Conservation (phyloP, 768 basidiomycete genomes). For the Guyanaporus albipodus region DNA sequence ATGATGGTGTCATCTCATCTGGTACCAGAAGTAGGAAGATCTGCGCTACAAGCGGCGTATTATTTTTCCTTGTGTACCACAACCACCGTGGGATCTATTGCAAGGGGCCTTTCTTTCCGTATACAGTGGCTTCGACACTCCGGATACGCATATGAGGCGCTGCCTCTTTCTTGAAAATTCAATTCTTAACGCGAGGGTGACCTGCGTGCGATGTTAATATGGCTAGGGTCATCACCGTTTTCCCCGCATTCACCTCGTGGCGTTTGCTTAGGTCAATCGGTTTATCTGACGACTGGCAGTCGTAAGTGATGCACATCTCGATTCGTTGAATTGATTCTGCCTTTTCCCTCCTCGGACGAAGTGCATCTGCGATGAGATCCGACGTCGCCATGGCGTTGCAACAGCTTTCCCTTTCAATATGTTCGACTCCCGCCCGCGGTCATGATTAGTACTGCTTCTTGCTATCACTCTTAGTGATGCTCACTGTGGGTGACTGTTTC, state of each 20-base stretch:
- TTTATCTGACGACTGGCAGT: background rate
- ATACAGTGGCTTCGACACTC: no score
- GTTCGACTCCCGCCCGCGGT: background rate
- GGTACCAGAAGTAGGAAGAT: background rate
- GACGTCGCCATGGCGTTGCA: background rate
- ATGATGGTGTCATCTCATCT: no score
- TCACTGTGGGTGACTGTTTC: no score
- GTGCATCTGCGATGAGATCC: background rate
- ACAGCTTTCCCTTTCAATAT: background rate
- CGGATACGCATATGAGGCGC: no score
- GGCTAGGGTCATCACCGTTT: no score
- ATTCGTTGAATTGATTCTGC: background rate
- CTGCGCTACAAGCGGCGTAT: background rate
- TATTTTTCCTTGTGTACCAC: background rate
- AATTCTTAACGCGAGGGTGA: no score
- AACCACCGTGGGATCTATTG: background rate
- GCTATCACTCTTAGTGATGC: no score
- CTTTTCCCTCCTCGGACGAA: background rate
- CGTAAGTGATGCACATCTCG: background rate
- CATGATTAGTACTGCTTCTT: no score
- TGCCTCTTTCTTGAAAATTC: no score
- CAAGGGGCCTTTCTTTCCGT: background rate
- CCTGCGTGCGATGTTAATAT: no score
- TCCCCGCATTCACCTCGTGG: background rate
- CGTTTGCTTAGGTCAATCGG: background rate